Evolutionary conservation across 176 grass and related monocot genomes (phyloP).

Genomic region (Calamus simplicifolius): DNA sequence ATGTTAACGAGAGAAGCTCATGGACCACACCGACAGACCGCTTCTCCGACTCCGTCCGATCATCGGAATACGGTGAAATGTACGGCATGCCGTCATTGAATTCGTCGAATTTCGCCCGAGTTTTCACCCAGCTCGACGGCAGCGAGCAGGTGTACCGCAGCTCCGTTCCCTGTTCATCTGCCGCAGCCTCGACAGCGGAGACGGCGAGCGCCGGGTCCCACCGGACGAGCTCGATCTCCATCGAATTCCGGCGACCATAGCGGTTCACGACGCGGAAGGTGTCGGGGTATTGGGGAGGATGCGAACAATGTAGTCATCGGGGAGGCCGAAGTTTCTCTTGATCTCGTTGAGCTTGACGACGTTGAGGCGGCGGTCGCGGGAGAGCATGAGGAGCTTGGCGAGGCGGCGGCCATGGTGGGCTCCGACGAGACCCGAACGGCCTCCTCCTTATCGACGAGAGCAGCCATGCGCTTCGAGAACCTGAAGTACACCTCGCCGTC

Average conservation of each 20-base stretch:
- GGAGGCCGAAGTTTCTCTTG: conserved; percentile 61
- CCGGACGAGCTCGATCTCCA: conserved; percentile 60
- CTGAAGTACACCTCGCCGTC: conserved; percentile 42
- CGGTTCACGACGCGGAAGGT: conserved; percentile 65
- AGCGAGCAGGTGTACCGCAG: conserved; percentile 58
- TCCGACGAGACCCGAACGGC: conserved; percentile 39
- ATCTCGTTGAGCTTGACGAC: conserved; percentile 72
- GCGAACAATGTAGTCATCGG: conserved; percentile 83
- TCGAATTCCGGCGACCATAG: conserved; percentile 39
- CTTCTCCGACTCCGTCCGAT: conserved; percentile 40
- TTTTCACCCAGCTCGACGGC: conserved; percentile 51
- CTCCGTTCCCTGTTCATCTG: neutral
- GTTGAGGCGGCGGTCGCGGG: conserved; percentile 45
- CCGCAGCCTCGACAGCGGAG: conserved; percentile 38
- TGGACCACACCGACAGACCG: conserved; percentile 51
- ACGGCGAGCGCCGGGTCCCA: conserved; percentile 57
- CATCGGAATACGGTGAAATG: conserved; percentile 59
- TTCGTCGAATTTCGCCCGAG: conserved; percentile 50
- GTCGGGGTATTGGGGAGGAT: conserved; percentile 50
- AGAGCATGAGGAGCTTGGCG: conserved; percentile 70
- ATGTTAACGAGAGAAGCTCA: conserved; percentile 64
- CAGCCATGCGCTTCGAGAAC: conserved; percentile 81
- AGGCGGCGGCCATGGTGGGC: conserved; percentile 58
- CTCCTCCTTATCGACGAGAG: conserved; percentile 59
- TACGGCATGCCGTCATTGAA: conserved; percentile 70